phyloP scores from a whole-genome alignment of 768 basidiomycete species.

The Macrolepiota fuliginosa region DNA sequence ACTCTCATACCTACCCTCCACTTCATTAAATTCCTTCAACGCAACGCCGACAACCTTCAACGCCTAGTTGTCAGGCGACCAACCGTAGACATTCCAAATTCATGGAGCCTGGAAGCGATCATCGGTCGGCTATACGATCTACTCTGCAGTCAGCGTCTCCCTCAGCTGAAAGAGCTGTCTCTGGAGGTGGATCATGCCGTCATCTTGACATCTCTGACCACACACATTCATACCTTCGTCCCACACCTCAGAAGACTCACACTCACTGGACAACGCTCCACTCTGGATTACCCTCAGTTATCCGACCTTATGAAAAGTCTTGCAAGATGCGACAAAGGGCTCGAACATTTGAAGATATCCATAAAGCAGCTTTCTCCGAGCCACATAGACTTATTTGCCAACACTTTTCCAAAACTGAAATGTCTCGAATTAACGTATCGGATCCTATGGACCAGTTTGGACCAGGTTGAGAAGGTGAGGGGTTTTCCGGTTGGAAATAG shows the following conservation, averaged over 20 bases:
- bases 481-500: background rate
- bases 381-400: background rate
- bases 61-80: constrained; percentile 13
- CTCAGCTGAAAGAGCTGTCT: constrained; percentile 1
- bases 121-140: constrained; percentile 3
- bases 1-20: constrained; percentile 10
- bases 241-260: constrained; percentile 5
- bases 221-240: constrained; percentile 7
- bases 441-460: background rate
- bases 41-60: constrained; percentile 11
- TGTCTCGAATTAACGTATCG: constrained; percentile 1
- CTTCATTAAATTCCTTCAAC: constrained; percentile 11
- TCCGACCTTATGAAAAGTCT: background rate
- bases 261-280: constrained; percentile 1
- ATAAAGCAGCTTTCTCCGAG: background rate
- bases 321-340: background rate
- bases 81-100: constrained; percentile 6
- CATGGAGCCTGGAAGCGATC: background rate
- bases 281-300: background rate
- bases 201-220: background rate
- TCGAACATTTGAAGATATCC: constrained; percentile 7
- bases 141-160: background rate
- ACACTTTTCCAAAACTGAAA: constrained; percentile 1
- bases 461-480: background rate
- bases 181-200: background rate